A percentile compares a stretch with the other conserved stretches of the same genome.
Conservation (phyloP, 345 rosid genomes). For the Aquilaria yunnanensis region DNA sequence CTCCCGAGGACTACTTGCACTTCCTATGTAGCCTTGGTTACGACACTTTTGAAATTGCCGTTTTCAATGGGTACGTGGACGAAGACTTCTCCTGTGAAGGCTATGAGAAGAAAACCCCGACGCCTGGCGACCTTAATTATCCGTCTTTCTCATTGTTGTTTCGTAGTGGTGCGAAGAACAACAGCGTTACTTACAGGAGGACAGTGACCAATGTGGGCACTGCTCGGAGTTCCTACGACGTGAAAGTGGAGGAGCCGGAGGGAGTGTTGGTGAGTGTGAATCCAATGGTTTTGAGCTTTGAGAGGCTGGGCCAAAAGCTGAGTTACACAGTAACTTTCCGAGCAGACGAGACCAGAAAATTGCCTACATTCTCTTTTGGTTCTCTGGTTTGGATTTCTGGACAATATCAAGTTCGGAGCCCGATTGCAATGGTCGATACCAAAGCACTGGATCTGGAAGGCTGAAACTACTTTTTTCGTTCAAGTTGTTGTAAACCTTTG, state of each 20-base stretch:
- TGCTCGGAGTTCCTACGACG: conserved; percentile 18
- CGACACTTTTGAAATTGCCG: conserved; percentile 23
- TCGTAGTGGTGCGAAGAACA: conserved; percentile 3
- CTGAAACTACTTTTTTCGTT: too few species aligned
- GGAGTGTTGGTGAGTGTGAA: conserved; percentile 30
- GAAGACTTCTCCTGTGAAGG: conserved; percentile 20
- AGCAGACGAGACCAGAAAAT: not conserved
- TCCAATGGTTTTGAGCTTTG: conserved; percentile 32
- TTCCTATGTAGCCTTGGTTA: conserved; percentile 48
- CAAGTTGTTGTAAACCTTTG: too few species aligned
- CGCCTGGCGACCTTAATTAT: conserved; percentile 44
- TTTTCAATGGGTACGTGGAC: conserved; percentile 11
- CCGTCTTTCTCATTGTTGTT: conserved; percentile 54
- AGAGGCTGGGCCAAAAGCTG: conserved; percentile 36
- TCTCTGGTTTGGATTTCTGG: conserved; percentile 56
- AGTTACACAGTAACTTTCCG: conserved; percentile 48
- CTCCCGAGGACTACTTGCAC: conserved; percentile 29
- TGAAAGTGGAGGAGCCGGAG: conserved; percentile 30
- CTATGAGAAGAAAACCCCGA: conserved; percentile 8
- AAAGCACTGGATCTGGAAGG: too few species aligned
- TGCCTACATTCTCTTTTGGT: conserved; percentile 36
- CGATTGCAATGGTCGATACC: conserved; percentile 26
- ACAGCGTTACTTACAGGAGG: conserved; percentile 24
- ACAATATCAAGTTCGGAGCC: conserved; percentile 48
- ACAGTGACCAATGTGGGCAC: conserved; percentile 44